Evolutionary conservation across 2,329 filamentous ascomycete genomes (phyloP).

Genomic region (Emericellopsis cladophorae): DNA sequence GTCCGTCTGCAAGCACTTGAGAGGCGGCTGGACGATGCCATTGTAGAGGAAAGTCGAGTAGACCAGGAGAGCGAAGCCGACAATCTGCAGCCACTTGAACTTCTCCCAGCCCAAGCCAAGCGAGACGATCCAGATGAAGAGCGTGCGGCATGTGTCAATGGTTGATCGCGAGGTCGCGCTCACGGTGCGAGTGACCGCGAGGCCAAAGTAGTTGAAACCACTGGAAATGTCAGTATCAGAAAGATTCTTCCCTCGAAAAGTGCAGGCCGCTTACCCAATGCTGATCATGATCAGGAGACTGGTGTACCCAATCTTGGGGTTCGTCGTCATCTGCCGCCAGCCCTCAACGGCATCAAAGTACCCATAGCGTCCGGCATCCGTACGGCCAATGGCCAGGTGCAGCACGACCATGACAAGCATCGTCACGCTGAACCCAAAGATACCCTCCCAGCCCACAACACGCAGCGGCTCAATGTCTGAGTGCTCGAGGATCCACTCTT

Average conservation of each 20-base stretch:
- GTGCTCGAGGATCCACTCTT: conserved; percentile 76
- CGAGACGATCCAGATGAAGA: conserved; percentile 97
- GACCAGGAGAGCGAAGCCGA: conserved; percentile 78
- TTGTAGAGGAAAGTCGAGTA: conserved; percentile 98
- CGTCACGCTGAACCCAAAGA: conserved; percentile 80
- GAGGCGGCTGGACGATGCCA: conserved; percentile 74
- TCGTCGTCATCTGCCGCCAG: conserved; percentile 64
- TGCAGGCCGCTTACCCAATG: conserved; percentile 55
- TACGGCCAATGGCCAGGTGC: conserved; percentile 65
- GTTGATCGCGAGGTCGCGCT: conserved; percentile 89
- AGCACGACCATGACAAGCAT: conserved; percentile 66
- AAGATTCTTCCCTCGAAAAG: neutral
- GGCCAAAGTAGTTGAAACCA: conserved; percentile 97
- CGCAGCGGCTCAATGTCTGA: conserved; percentile 63
- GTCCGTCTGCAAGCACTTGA: conserved; percentile 50
- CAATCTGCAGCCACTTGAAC: conserved; percentile 94
- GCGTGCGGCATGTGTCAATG: conserved; percentile 91
- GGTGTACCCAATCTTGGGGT: conserved; percentile 58
- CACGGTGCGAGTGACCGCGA: conserved; percentile 80
- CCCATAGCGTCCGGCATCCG: conserved; percentile 59
- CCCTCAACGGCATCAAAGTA: conserved; percentile 88
- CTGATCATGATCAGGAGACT: conserved; percentile 93
- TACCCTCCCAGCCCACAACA: conserved; percentile 91
- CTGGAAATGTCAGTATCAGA: conserved; percentile 28
- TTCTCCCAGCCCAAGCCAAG: conserved; percentile 90